phyloP scores from a whole-genome alignment of 306 rosid species.

The Citrullus colocynthis region DNA sequence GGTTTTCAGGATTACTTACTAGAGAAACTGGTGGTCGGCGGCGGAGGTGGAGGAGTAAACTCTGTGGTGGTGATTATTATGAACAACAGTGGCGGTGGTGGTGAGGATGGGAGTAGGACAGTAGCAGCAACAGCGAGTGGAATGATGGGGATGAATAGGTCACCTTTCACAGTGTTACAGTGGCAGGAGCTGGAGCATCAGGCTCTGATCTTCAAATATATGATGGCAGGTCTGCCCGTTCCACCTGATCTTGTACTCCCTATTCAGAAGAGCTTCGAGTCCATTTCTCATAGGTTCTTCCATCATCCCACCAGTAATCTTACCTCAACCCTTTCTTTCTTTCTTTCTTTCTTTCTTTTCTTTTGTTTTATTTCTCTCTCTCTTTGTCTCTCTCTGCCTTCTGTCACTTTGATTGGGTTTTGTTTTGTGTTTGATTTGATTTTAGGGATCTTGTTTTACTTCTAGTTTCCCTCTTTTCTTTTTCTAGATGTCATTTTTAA shows the following conservation, averaged over 20 bases:
- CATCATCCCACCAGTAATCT: constrained; percentile 57
- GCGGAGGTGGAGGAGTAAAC: constrained; percentile 6
- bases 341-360: neutral
- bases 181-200: constrained; percentile 92
- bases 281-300: constrained; percentile 47
- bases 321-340: neutral
- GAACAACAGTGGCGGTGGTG: constrained; percentile 15
- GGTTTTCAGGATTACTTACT: neutral
- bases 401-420: neutral
- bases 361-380: neutral
- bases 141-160: constrained; percentile 35
- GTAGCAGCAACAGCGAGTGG: constrained; percentile 8
- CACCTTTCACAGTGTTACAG: constrained; percentile 73
- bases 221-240: constrained; percentile 65
- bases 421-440: constrained; percentile 10
- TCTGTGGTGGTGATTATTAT: neutral
- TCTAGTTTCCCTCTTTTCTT: neutral
- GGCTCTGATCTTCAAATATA: constrained; percentile 76
- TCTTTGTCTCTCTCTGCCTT: neutral
- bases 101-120: constrained; percentile 11
- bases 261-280: constrained; percentile 61
- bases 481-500: neutral
- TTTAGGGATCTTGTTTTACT: neutral
- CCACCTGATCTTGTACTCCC: constrained; percentile 80
- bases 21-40: neutral